Evolutionary conservation across 306 rosid species (phyloP), one percentile per base, ranked within the genome.

Genomic region (Elaeagnus macrophylla): DNA sequence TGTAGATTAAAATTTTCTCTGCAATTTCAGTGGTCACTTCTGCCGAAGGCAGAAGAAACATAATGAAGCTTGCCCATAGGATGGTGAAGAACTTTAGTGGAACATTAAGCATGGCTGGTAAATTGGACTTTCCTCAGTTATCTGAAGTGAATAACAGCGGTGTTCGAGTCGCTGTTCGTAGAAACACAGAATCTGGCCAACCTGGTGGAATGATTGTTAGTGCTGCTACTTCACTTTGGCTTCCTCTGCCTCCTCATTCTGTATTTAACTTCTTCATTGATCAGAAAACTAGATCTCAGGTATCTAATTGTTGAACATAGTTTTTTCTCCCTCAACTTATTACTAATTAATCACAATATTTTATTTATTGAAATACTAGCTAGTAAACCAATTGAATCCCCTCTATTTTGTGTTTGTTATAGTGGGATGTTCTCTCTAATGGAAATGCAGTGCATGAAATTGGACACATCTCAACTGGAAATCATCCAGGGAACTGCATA

Each of bases 341-440:
- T 25, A 25, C 32, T 25, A 25, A n/a, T n/a, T n/a, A 25, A 25
- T 25, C 3, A 25, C 38, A 32, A n/a, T n/a, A 8, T 39, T 35
- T 6, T 53, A 12, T 37, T 18, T 36, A 15, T 19, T 60, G 13
- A 6, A 13, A 41, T 9, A 41, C 4, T 41, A 40, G 44, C 8
- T 7, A 41, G 13, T 13, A 9, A 41, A 41, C 7, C 46, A 9
- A 9, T 41, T 41, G 3, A 44, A 44, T 45, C n/a, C 49, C 49
- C 15, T 45, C 16, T 45, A 45, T 8, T 45, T 45, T 45, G n/a
- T 10, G 11, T 6, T 48, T 67, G 15, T 64, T 3, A 36, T 65
- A 89, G 94, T 85, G 97, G 95, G 95, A 90, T 65, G 67, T 77
- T 56, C 76, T 86, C 15, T 59, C 65, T 11, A 7, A 35, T 58